These are phyloP conservation scores for Tylopilus sp. DNA, from an alignment of 1,284 basidiomycete genomes.

Conservation along the genomic window DNA sequence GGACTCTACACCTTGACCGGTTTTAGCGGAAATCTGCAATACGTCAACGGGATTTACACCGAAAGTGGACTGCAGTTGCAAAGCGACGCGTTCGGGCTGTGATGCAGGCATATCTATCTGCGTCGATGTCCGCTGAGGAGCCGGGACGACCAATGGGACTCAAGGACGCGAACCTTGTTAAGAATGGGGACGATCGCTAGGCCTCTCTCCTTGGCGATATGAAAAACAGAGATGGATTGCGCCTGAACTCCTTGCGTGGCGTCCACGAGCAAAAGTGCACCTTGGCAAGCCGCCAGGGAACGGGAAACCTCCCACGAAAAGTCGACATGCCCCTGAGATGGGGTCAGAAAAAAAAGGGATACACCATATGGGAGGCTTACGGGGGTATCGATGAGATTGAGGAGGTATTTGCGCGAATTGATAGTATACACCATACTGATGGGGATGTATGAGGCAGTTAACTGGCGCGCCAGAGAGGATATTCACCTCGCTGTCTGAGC, in stretches of 20 bases:
- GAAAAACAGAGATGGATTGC: slow-evolving; percentile 93
- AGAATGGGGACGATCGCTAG: slow-evolving; percentile 88
- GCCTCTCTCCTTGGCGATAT: slow-evolving; percentile 78
- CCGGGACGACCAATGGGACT: not conserved
- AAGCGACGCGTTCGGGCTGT: slow-evolving; percentile 72
- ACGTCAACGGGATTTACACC: slow-evolving; percentile 71
- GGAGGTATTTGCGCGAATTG: slow-evolving; percentile 59
- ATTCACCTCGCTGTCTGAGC: slow-evolving; percentile 82
- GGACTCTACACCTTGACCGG: slow-evolving; percentile 72
- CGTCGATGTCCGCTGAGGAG: slow-evolving; percentile 3
- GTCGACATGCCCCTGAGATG: slow-evolving; percentile 81
- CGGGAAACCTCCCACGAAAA: slow-evolving; percentile 96
- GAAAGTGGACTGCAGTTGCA: slow-evolving; percentile 78
- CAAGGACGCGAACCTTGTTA: slow-evolving; percentile 68
- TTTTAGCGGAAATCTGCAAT: slow-evolving; percentile 87
- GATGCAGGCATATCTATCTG: slow-evolving; percentile 88
- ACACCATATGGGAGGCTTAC: slow-evolving; percentile 38
- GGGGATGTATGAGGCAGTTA: slow-evolving; percentile 10
- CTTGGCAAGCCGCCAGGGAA: slow-evolving; percentile 90
- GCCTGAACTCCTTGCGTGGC: slow-evolving; percentile 98
- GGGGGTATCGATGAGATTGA: slow-evolving; percentile 97
- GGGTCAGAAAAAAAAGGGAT: slow-evolving; percentile 8
- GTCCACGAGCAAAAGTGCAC: slow-evolving; percentile 87
- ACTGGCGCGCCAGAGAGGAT: not conserved
- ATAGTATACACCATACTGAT: slow-evolving; percentile 70